Percentiles rank a stretch among this genome's conserved stretches.
These are phyloP conservation scores for Hemileccinum impolitum DNA, from an alignment of 768 basidiomycete genomes.

Conservation along the genomic window DNA sequence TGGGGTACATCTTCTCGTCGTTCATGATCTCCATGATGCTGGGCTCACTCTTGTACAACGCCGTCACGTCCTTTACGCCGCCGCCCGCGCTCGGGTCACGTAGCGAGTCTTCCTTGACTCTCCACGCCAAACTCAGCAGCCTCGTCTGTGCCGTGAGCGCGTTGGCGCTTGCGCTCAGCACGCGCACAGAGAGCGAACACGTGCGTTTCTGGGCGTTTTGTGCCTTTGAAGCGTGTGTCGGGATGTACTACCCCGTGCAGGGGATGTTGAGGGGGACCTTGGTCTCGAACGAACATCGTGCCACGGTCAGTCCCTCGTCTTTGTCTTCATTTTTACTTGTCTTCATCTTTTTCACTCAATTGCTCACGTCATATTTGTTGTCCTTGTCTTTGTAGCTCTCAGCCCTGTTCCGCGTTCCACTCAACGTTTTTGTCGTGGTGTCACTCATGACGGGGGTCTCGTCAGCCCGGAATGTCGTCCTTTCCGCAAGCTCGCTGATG, in stretches of 20 bases:
- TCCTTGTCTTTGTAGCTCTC: constrained; percentile 43
- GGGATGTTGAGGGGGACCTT: constrained; percentile 67
- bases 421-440: constrained; percentile 71
- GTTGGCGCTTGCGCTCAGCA: constrained; percentile 50
- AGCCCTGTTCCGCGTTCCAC: constrained; percentile 68
- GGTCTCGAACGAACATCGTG: constrained; percentile 69
- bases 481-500: constrained; percentile 55
- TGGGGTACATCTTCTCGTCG: constrained; percentile 76
- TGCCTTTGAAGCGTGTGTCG: constrained; percentile 71
- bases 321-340: too few species aligned
- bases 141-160: constrained; percentile 59
- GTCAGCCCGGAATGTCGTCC: constrained; percentile 56
- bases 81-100: constrained; percentile 19
- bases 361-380: not conserved
- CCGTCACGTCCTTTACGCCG: constrained; percentile 37
- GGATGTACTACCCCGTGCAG: constrained; percentile 77
- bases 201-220: constrained; percentile 72
- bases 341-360: not conserved
- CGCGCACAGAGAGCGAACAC: constrained; percentile 42
- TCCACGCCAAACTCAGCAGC: constrained; percentile 67
- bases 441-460: constrained; percentile 68
- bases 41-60: constrained; percentile 67
- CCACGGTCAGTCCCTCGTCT: constrained; percentile 49
- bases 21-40: constrained; percentile 86
- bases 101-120: constrained; percentile 41